Evolutionary conservation across 768 basidiomycete genomes (phyloP).

Genomic region (Kwoniella pini): DNA sequence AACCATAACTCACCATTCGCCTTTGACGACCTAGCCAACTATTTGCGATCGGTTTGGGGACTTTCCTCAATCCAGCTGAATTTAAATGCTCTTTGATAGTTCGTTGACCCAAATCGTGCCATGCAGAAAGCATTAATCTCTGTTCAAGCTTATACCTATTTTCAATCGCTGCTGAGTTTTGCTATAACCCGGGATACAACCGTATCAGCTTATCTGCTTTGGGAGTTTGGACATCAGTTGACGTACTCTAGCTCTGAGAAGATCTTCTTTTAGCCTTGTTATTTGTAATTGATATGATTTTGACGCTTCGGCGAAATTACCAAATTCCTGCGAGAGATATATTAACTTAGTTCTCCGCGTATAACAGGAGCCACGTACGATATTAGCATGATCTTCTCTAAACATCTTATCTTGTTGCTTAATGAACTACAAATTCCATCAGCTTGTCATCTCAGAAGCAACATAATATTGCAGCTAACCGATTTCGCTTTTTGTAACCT

Average conservation of each 20-base stretch:
- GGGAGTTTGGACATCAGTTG: conserved; percentile 17
- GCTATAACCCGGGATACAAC: conserved; percentile 54
- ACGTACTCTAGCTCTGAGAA: conserved; percentile 57
- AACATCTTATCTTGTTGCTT: conserved; percentile 87
- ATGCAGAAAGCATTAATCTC: conserved; percentile 72
- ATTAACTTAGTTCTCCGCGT: not conserved
- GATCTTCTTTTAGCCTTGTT: conserved; percentile 66
- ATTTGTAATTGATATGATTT: conserved; percentile 67
- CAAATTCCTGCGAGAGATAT: conserved; percentile 49
- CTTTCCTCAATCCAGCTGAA: conserved; percentile 57
- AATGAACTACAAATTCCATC: conserved; percentile 67
- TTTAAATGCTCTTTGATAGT: conserved; percentile 64
- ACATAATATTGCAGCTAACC: conserved; percentile 56
- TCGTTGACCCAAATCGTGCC: conserved; percentile 71
- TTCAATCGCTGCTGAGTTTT: conserved; percentile 61
- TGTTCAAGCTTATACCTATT: conserved; percentile 74
- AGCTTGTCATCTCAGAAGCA: not conserved
- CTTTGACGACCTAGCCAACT: conserved; percentile 75
- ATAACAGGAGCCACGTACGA: not conserved
- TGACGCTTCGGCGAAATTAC: conserved; percentile 72
- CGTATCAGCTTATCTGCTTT: too few species aligned
- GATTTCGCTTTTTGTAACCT: conserved; percentile 77
- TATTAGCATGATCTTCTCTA: conserved; percentile 54
- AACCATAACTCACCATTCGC: conserved; percentile 57
- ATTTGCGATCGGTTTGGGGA: conserved; percentile 59